Evolutionary conservation across 805 yeast species (phyloP), one percentile per base, ranked within the genome.

Genomic region (Gaillardinia entomophila): DNA sequence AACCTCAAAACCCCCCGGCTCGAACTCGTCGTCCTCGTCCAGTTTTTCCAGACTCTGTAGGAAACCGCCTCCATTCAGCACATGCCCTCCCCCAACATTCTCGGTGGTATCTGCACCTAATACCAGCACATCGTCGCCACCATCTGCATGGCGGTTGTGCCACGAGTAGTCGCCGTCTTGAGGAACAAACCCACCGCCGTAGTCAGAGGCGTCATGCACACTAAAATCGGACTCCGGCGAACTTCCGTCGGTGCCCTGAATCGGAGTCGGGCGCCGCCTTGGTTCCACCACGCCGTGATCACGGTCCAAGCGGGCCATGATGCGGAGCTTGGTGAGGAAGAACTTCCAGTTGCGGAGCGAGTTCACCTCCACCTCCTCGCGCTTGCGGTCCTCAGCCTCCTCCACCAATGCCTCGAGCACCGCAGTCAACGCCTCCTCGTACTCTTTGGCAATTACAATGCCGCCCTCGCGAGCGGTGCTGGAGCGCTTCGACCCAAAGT

Each of bases 381-480:
- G 49, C 32, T 64, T 64, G 8, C 68, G 70, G 22, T 71, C 71
- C 16, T 57, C 58, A 32, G 71, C 75, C 37, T 76, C 77, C 14
- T 69, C 73, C 32, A 61, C 47, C 15, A 81, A 48, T 15, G 67
- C 63, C 7, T 72, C 68, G 27, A 72, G 57, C 1, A 78, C 79
- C 0, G 66, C 57, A 16, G 57, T 45, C 24, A 85, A 65, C 0
- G 88, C 89, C 24, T 79, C 86, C 36, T 63, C 60, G 38, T 59
- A 76, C 46, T 79, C 80, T 16, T 49, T 48, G 4, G 83, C 80
- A 4, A 88, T 80, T 2, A 92, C 81, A 16, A 87, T 72, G 2
- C 97, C 97, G 4, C 79, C 77, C 26, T 77, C 71, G 33, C 66
- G 63, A 0, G 94, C 90, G 8, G 76, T 78, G 0, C 82, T 78